Percentiles rank a stretch among this genome's conserved stretches.
These are phyloP conservation scores for Echria macrotheca DNA, from an alignment of 495 filamentous ascomycete species.

Conservation along the genomic window DNA sequence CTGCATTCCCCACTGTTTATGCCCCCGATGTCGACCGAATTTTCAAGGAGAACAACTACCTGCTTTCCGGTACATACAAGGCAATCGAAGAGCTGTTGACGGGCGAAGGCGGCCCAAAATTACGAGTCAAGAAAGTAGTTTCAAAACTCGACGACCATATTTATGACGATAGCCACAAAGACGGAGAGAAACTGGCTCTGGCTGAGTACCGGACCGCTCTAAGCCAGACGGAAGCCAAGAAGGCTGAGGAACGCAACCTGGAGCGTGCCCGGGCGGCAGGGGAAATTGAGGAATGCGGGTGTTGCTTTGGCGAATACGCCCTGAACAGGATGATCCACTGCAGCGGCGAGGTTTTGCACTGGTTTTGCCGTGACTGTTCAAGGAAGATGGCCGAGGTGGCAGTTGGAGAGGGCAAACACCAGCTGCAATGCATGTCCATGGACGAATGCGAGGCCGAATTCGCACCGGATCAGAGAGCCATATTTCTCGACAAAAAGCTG, in stretches of 20 bases:
- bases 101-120: constrained; percentile 4
- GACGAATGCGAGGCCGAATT: constrained; percentile 42
- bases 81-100: constrained; percentile 20
- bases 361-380: constrained; percentile 67
- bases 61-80: constrained; percentile 29
- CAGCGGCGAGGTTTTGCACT: constrained; percentile 42
- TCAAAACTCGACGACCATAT: background rate
- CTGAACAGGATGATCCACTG: constrained; percentile 65
- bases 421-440: constrained; percentile 50
- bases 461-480: constrained; percentile 38
- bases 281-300: constrained; percentile 57
- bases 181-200: constrained; percentile 22
- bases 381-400: constrained; percentile 56
- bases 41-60: constrained; percentile 12
- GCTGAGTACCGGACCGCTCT: constrained; percentile 26
- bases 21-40: constrained; percentile 14
- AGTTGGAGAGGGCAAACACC: constrained; percentile 59
- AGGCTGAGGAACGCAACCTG: constrained; percentile 30
- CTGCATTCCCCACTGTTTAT: constrained; percentile 21
- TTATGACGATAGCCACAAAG: background rate
- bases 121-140: background rate
- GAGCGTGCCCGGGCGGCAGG: constrained; percentile 41
- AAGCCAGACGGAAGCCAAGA: constrained; percentile 13
- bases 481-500: constrained; percentile 54
- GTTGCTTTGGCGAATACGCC: constrained; percentile 64